Evolutionary conservation across 2,329 filamentous ascomycete species (phyloP), one percentile per base, ranked within the genome.

Genomic region (Talaromyces sp.): DNA sequence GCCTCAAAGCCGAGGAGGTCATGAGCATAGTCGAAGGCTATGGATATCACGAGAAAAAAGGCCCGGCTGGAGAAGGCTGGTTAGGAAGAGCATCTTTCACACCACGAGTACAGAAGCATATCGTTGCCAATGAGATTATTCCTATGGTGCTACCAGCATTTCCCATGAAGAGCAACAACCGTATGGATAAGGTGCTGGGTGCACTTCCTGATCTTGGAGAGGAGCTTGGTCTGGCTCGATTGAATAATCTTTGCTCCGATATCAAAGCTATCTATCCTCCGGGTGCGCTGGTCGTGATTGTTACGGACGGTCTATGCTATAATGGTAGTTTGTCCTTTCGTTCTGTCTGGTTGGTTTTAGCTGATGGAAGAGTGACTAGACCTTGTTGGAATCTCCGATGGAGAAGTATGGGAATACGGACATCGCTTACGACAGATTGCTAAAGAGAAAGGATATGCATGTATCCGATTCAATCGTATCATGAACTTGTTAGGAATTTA

Each of bases 301-400:
- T 74, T 37, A 80, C 80, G 0, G 80, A 82, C 63, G 80, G 80
- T 0, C 72, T 81, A 1, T 76, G 81, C 1, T 82, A 76, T 62
- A 78, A 78, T 64, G 72, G 73, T 73, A 54, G 4, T 11, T 7
- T 54, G 0, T 33, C 27, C 16, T 14, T 5, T 6, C 49, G 3
- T 33, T n/a, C 49, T 31, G 27, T 31, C 27, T 31, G 2, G 9
- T 13, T 16, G 9, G 9, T 19, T 6, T 35, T 13, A 2, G 50
- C n/a, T 54, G 35, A 54, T 9, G 45, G 13, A 35, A 27, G 11
- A n/a, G n/a, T 9, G 37, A 2, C 2, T 9, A 73, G 80, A 81
- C 67, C 70, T 82, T 0, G 69, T 82, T 1, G 75, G 76, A 3
- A 75, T 82, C 11, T 69, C 79, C 0, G 80, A 82, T 56, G 73